Evolutionary conservation across 495 filamentous ascomycete species (phyloP), one percentile per base, ranked within the genome.

Genomic region (Hyaloscypha bicolor): DNA sequence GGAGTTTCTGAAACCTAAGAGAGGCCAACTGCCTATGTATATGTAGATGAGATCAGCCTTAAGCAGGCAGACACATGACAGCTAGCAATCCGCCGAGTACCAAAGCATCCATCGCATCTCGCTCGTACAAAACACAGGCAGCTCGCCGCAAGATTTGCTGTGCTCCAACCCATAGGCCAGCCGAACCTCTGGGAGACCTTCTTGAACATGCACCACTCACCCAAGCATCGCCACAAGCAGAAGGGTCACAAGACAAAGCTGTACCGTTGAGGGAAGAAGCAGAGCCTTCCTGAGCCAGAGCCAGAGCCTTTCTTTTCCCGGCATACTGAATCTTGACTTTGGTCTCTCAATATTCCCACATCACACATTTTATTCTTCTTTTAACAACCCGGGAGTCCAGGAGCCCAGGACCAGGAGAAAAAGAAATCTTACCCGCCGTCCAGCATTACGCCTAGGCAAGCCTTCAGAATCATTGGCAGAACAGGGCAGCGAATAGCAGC

Each of bases 21-120:
- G n/a, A 33, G 33, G 56, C 11, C 56, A 8, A 37, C 30, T 60
- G 56, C n/a, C 9, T 57, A 33, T 65, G 62, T 64, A 65, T 64
- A 69, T 61, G 53, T 65, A 65, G 66, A 69, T 65, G 62, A 69
- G 31, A 45, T 33, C 58, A 62, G 65, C 65, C 65, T 56, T 55
- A 62, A 60, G 42, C 29, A 59, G 33, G 21, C 60, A 32, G 57
- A 39, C 25, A 45, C 57, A 73, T 75, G 45, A 65, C 30, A 65
- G 8, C 37, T 25, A 64, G 37, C 21, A 22, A 42, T 22, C 35
- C 4, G 21, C 21, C n/a, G n/a, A 45, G 14, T 42, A 25, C 21
- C 59, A 29, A 61, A 25, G n/a, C 59, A 42, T 6, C 11, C 53
- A 31, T 48, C 19, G 4, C 53, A 25, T 19, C 21, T 25, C 22